Evolutionary conservation across 495 filamentous ascomycete species (phyloP).

Genomic region (Letharia lupina): DNA sequence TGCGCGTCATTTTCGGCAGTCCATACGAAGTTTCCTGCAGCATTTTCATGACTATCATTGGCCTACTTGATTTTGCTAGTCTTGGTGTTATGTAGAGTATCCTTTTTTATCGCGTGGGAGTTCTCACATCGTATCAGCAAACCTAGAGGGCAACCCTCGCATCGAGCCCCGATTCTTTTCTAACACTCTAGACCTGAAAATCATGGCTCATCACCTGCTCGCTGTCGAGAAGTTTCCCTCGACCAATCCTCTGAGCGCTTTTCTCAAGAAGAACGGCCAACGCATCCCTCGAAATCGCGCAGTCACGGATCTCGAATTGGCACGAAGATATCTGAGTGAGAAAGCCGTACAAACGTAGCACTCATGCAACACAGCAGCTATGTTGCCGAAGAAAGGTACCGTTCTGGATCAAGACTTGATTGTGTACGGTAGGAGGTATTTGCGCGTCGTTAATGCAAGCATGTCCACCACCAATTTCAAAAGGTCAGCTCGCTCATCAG

Average conservation of each 20-base stretch:
- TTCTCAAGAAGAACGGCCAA: not conserved
- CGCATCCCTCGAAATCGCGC: not conserved
- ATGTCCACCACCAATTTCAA: constrained; percentile 20
- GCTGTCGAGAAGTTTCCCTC: not conserved
- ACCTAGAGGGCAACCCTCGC: not conserved
- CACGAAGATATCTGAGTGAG: not conserved
- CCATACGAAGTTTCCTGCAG: not conserved
- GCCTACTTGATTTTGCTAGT: not conserved
- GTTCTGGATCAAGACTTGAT: constrained; percentile 34
- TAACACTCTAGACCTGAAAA: not conserved
- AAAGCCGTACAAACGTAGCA: constrained; percentile 27
- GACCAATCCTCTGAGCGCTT: not conserved
- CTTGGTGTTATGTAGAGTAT: not conserved
- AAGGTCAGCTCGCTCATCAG: too few species aligned
- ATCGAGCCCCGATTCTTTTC: not conserved
- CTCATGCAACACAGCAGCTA: constrained; percentile 36
- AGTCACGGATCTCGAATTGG: not conserved
- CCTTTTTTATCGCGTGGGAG: not conserved
- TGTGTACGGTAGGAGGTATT: constrained; percentile 39
- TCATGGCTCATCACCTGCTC: not conserved
- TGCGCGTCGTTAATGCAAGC: constrained; percentile 45
- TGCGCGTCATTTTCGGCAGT: not conserved
- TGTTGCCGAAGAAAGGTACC: constrained; percentile 44
- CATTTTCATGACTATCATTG: not conserved
- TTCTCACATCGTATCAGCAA: not conserved